These are phyloP conservation scores for Gremmenia infestans DNA, from an alignment of 2,329 filamentous ascomycete genomes.

Conservation along the genomic window DNA sequence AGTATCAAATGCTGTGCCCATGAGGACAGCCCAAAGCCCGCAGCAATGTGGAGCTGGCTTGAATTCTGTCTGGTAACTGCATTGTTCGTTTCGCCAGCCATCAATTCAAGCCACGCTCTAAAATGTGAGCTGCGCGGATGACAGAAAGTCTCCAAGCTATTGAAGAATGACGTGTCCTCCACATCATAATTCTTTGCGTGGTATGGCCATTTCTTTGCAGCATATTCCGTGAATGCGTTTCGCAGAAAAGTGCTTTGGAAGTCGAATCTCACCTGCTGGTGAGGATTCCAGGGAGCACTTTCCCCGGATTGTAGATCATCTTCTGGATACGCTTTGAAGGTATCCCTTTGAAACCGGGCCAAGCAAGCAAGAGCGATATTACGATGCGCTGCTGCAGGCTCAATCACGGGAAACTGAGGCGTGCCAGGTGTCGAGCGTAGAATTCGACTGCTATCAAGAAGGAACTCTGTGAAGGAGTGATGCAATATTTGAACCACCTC, in stretches of 20 bases:
- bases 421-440: background rate
- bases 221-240: constrained; percentile 20
- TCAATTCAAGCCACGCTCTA: constrained; percentile 12
- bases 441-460: constrained; percentile 29
- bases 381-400: constrained; percentile 1
- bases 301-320: background rate
- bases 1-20: constrained; percentile 8
- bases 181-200: constrained; percentile 14
- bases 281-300: background rate
- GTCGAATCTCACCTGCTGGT: background rate
- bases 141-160: constrained; percentile 10
- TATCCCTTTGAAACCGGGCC: constrained; percentile 4
- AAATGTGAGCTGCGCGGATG: constrained; percentile 8
- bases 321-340: background rate
- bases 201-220: constrained; percentile 11
- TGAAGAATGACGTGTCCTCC: constrained; percentile 11
- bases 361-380: constrained; percentile 6
- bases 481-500: constrained; percentile 42
- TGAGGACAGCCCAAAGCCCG: constrained; percentile 9
- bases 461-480: constrained; percentile 44
- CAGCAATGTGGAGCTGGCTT: constrained; percentile 14
- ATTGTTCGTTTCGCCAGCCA: constrained; percentile 7
- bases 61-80: constrained; percentile 24
- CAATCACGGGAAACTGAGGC: constrained; percentile 10
- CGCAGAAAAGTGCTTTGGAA: constrained; percentile 13